Conservation (phyloP, 305 asterid species). For the Caryopteris hybrid region DNA sequence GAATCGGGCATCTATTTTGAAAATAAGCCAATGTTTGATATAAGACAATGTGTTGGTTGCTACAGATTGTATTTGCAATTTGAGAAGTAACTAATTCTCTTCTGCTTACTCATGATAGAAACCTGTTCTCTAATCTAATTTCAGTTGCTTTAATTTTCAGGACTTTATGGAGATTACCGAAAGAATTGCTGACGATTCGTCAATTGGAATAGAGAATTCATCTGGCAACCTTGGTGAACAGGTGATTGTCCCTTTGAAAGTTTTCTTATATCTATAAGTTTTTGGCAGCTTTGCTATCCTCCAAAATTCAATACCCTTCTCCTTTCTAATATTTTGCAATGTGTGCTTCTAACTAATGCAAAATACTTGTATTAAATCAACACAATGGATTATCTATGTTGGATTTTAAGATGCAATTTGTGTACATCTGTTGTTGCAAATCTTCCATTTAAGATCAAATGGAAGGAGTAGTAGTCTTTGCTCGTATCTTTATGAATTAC, state of each 20-base stretch:
- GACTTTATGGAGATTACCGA: constrained; percentile 32
- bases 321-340: background rate
- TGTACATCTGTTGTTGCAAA: background rate
- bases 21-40: background rate
- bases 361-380: background rate
- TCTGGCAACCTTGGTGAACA: constrained; percentile 35
- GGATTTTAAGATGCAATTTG: background rate
- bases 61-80: background rate
- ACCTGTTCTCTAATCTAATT: background rate
- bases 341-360: background rate
- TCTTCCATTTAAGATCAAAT: background rate
- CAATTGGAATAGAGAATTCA: constrained; percentile 25
- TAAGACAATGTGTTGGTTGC: too few species aligned
- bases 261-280: background rate
- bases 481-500: background rate
- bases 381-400: background rate
- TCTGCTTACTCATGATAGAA: background rate
- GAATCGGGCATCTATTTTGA: background rate
- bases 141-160: constrained; percentile 22
- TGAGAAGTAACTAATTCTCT: background rate
- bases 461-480: background rate
- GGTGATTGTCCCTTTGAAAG: constrained; percentile 14
- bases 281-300: background rate
- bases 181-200: constrained; percentile 27
- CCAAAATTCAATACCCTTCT: background rate